Evolutionary conservation across 2,329 filamentous ascomycete genomes (phyloP).

Genomic region (Botryotinia convoluta): DNA sequence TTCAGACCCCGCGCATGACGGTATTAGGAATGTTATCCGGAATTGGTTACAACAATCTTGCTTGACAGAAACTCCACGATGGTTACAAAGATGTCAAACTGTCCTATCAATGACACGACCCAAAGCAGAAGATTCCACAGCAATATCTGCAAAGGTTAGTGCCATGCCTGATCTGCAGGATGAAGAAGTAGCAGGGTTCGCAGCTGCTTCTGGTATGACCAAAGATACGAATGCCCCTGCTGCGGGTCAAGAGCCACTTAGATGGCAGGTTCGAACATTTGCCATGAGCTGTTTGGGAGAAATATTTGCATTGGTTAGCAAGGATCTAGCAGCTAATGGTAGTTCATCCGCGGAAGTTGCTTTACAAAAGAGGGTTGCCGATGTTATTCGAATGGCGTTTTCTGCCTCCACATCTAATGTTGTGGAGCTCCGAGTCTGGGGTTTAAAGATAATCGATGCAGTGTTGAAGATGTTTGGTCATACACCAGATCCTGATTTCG

Average conservation of each 20-base stretch:
- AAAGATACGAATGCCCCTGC: constrained; percentile 53
- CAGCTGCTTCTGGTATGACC: constrained; percentile 61
- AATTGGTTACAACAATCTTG: constrained; percentile 95
- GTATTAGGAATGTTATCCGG: constrained; percentile 80
- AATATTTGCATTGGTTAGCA: constrained; percentile 73
- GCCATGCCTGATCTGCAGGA: constrained; percentile 79
- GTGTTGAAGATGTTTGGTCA: constrained; percentile 95
- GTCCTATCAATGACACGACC: constrained; percentile 84
- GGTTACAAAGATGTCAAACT: constrained; percentile 84
- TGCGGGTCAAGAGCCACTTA: constrained; percentile 78
- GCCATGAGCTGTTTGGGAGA: constrained; percentile 87
- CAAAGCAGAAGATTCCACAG: constrained; percentile 54
- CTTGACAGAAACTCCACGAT: constrained; percentile 72
- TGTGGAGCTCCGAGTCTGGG: constrained; percentile 83
- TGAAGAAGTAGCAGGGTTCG: constrained; percentile 95
- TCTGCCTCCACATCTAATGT: constrained; percentile 94
- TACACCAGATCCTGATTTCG: constrained; percentile 91
- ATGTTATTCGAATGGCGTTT: constrained; percentile 95
- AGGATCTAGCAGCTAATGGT: constrained; percentile 74
- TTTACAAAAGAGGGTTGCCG: constrained; percentile 79
- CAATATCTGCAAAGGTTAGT: constrained; percentile 47
- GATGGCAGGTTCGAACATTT: constrained; percentile 95
- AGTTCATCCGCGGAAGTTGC: constrained; percentile 75
- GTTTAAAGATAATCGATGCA: constrained; percentile 89
- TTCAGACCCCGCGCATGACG: constrained; percentile 68